Evolutionary conservation across 2,329 filamentous ascomycete species (phyloP), one percentile per base, ranked within the genome.

Genomic region (Colletotrichum karsti): DNA sequence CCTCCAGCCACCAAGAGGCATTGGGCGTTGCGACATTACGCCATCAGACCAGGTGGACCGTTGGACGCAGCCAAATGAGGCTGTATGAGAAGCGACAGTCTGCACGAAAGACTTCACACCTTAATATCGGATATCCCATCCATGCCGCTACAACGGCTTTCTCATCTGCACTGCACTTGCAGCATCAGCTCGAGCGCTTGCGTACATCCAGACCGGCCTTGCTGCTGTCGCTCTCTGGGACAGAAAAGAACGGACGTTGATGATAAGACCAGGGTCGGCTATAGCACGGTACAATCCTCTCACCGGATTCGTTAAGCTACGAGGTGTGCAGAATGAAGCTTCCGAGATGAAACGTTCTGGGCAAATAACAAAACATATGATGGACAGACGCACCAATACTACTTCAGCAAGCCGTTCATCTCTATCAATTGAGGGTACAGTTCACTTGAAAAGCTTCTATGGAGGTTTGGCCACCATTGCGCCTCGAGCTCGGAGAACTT

Each of bases 101-200:
- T 28, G 41, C 37, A 48, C 50, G 39, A 15, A 12, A 24, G 13
- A 35, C 39, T 55, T 18, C 26, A 51, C 33, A 42, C 10, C 15
- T 44, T 56, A 44, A 63, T 55, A 35, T 55, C 57, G 41, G 58
- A 50, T 39, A 55, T 62, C 13, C 15, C 39, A 62, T 55, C 18
- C 41, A 48, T 42, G 58, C 28, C 26, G 24, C 42, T 30, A 22
- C 26, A n/a, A 48, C 41, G 33, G 39, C 48, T 55, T 60, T 53
- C 39, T 46, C 57, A 60, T 61, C 46, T 54, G 56, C 46, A 15
- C 22, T 30, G 35, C n/a, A n/a, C n/a, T n/a, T n/a, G 44, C 54
- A 42, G 46, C 56, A 46, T 37, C 22, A 35, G 35, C 20, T 44
- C 39, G 20, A 46, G 54, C 39, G 54, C 42, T 28, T 60, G 54